These are phyloP conservation scores for Lanmaoa rubissima DNA, from an alignment of 768 basidiomycete species.

Conservation along the genomic window DNA sequence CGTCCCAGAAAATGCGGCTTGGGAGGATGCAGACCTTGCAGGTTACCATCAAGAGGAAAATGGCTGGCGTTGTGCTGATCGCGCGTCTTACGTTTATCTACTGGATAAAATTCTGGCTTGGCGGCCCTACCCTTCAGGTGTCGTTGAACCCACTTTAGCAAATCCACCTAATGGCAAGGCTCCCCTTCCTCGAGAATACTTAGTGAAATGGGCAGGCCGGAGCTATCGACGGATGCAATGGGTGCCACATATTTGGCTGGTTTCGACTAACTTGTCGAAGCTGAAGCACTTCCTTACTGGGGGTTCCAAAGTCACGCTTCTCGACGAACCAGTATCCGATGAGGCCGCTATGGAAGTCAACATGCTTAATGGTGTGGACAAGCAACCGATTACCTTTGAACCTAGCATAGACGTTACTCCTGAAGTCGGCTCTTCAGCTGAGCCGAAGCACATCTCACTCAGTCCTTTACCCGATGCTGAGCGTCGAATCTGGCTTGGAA, in stretches of 20 bases:
- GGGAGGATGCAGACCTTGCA: slow-evolving; percentile 47
- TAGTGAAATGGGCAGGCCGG: slow-evolving; percentile 83
- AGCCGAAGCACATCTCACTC: slow-evolving; percentile 30
- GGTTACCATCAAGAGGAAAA: slow-evolving; percentile 54
- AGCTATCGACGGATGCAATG: slow-evolving; percentile 81
- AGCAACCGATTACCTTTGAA: slow-evolving; percentile 38
- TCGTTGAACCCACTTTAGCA: slow-evolving; percentile 48
- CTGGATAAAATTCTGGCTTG: slow-evolving; percentile 90
- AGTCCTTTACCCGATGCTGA: slow-evolving; percentile 67
- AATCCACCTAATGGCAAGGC: slow-evolving; percentile 52
- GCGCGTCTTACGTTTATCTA: slow-evolving; percentile 63
- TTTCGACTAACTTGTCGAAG: slow-evolving; percentile 60
- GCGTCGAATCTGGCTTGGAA: slow-evolving; percentile 74
- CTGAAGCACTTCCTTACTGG: slow-evolving; percentile 73
- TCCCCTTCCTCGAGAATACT: slow-evolving; percentile 81
- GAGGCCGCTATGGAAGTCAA: slow-evolving; percentile 29
- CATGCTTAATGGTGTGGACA: slow-evolving; percentile 17
- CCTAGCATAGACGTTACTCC: slow-evolving; percentile 37
- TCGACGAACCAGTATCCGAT: slow-evolving; percentile 44
- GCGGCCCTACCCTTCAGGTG: slow-evolving; percentile 75
- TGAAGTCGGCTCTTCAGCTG: slow-evolving; percentile 29
- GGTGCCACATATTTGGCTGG: slow-evolving; percentile 93
- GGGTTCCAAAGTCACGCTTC: slow-evolving; percentile 67
- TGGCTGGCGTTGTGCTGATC: slow-evolving; percentile 75
- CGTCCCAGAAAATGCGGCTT: slow-evolving; percentile 38